Evolutionary conservation across 2,329 filamentous ascomycete genomes (phyloP).

Genomic region (Aspergillus arachidicola): DNA sequence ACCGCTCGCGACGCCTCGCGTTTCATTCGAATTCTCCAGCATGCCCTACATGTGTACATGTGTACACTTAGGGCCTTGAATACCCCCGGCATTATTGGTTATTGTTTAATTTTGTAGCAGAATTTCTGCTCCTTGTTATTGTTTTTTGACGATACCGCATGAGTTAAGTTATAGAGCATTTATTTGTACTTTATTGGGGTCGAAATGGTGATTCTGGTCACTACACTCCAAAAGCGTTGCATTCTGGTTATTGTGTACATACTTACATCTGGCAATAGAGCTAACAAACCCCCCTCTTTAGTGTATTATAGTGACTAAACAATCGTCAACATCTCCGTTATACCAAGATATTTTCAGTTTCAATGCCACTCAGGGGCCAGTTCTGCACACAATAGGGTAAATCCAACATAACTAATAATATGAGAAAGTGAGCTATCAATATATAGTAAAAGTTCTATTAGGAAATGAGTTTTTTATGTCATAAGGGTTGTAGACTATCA

Average conservation of each 20-base stretch:
- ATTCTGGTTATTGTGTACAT: slow-evolving; percentile 12
- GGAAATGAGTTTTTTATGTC: not conserved
- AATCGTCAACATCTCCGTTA: not conserved
- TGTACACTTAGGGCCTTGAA: not conserved
- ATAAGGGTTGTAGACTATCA: not conserved
- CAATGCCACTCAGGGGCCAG: too few relatives aligned
- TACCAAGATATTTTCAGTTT: not conserved
- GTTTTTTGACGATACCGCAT: slow-evolving; percentile 11
- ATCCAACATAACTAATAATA: not conserved
- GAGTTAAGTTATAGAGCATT: slow-evolving; percentile 18
- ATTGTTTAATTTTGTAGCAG: slow-evolving; percentile 3
- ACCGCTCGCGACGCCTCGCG: not conserved
- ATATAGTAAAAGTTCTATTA: not conserved
- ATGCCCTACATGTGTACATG: not conserved
- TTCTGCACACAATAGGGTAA: not conserved
- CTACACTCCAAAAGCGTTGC: slow-evolving; percentile 15
- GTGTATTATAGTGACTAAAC: not conserved
- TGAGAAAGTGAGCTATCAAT: not conserved
- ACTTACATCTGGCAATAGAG: slow-evolving; percentile 6
- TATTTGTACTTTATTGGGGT: slow-evolving; percentile 2
- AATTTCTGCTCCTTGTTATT: not conserved
- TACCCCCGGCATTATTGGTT: not conserved
- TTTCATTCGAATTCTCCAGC: not conserved
- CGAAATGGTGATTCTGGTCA: slow-evolving; percentile 4
- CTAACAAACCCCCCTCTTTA: not conserved